phyloP scores from a whole-genome alignment of 75 land plant species.

The Picea glauca region DNA sequence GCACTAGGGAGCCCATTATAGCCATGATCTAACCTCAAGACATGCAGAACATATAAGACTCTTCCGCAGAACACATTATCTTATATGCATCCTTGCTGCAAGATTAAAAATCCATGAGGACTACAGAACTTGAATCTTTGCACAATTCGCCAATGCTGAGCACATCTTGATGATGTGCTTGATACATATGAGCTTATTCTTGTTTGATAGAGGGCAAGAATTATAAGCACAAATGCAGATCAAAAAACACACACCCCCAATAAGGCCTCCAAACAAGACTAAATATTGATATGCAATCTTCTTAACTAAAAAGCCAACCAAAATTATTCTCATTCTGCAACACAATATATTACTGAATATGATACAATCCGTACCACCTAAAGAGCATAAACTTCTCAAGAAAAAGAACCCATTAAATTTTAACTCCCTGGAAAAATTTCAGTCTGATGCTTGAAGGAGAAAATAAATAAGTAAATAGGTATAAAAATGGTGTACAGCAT shows the following conservation, averaged over 20 bases:
- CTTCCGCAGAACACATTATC: background rate
- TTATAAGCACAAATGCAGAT: background rate
- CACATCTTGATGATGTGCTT: background rate
- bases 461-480: background rate
- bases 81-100: background rate
- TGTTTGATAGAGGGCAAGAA: background rate
- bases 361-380: too few species aligned
- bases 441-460: background rate
- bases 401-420: background rate
- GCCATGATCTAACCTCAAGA: background rate
- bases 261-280: background rate
- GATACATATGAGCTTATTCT: background rate
- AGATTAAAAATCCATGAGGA: background rate
- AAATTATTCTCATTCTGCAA: background rate
- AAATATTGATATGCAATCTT: background rate
- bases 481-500: background rate
- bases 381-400: background rate
- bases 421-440: too few species aligned
- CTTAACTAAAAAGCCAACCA: background rate
- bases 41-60: constrained; percentile 1
- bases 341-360: background rate
- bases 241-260: background rate
- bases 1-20: background rate
- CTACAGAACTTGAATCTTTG: background rate
- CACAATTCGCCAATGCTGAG: background rate